Evolutionary conservation across 768 basidiomycete species (phyloP).

Genomic region (Cyathus striatus): DNA sequence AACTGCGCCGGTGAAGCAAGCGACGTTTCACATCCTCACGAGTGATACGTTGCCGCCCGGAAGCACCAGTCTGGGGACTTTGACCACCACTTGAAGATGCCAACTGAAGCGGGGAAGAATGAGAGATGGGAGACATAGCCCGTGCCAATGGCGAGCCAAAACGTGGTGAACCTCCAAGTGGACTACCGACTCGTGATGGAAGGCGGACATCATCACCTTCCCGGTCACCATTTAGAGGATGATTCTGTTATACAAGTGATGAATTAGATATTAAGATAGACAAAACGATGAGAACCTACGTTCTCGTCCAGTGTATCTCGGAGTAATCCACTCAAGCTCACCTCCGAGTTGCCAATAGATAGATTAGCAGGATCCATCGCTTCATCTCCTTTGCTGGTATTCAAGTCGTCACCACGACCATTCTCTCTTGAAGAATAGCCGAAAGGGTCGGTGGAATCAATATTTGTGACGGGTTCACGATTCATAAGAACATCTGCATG

Average conservation of each 20-base stretch:
- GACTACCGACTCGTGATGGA: too few species aligned
- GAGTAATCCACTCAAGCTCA: conserved; percentile 12
- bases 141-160: neutral
- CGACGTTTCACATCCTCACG: conserved; percentile 49
- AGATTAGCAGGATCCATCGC: conserved; percentile 20
- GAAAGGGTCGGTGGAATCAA: conserved; percentile 20
- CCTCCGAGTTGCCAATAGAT: conserved; percentile 22
- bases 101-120: neutral
- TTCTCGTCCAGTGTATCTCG: neutral
- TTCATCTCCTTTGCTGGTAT: too few species aligned
- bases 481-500: too few species aligned
- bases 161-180: too few species aligned
- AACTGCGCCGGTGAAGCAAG: conserved; percentile 37
- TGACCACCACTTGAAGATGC: neutral
- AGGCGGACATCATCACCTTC: neutral
- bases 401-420: too few species aligned
- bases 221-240: neutral
- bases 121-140: neutral
- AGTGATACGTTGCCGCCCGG: conserved; percentile 40
- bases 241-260: too few species aligned
- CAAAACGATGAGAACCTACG: neutral
- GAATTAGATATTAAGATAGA: too few species aligned
- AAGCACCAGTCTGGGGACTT: neutral
- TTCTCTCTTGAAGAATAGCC: conserved; percentile 17
- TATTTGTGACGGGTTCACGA: too few species aligned